A percentile compares a stretch with the other conserved stretches of the same genome.
Conservation (phyloP, 1,139 yeast genomes). For the Hemisphaericaspora subhashii region DNA sequence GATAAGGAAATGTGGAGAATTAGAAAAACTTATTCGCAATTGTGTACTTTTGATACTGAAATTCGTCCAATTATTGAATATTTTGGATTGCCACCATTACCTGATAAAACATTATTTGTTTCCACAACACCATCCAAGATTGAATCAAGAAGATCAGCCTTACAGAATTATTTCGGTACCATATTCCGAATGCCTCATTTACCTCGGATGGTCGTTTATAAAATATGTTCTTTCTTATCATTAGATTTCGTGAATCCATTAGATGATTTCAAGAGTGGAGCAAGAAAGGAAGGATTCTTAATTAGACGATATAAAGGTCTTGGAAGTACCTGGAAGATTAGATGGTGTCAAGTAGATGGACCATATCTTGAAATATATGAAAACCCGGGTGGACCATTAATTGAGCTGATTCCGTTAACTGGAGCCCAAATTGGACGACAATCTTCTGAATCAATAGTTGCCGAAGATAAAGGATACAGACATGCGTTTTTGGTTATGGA, state of each 20-base stretch:
- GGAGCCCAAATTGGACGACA: slow-evolving; percentile 69
- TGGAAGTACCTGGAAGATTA: slow-evolving; percentile 67
- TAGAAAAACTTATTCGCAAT: slow-evolving; percentile 57
- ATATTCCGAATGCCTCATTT: slow-evolving; percentile 60
- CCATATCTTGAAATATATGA: slow-evolving; percentile 63
- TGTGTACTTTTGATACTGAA: slow-evolving; percentile 55
- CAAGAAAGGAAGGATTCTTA: slow-evolving; percentile 67
- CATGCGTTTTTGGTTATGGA: slow-evolving; percentile 79
- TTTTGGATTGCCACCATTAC: slow-evolving; percentile 63
- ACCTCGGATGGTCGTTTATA: slow-evolving; percentile 53
- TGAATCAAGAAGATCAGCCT: slow-evolving; percentile 54
- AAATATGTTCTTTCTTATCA: slow-evolving; percentile 67
- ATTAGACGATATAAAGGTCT: slow-evolving; percentile 57
- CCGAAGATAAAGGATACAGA: slow-evolving; percentile 70
- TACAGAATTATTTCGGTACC: slow-evolving; percentile 63
- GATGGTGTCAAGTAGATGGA: slow-evolving; percentile 75
- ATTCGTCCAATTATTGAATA: slow-evolving; percentile 56
- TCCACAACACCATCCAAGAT: slow-evolving; percentile 66
- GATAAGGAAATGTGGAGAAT: slow-evolving; percentile 73
- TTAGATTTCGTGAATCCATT: slow-evolving; percentile 67
- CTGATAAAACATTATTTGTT: slow-evolving; percentile 55
- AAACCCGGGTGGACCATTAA: slow-evolving; percentile 53
- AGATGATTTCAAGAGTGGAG: slow-evolving; percentile 56
- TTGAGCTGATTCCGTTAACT: slow-evolving; percentile 59
- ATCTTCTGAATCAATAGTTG: slow-evolving; percentile 54